Evolutionary conservation across 768 basidiomycete species (phyloP), one percentile per base, ranked within the genome.

Genomic region (Amanita molliuscula): DNA sequence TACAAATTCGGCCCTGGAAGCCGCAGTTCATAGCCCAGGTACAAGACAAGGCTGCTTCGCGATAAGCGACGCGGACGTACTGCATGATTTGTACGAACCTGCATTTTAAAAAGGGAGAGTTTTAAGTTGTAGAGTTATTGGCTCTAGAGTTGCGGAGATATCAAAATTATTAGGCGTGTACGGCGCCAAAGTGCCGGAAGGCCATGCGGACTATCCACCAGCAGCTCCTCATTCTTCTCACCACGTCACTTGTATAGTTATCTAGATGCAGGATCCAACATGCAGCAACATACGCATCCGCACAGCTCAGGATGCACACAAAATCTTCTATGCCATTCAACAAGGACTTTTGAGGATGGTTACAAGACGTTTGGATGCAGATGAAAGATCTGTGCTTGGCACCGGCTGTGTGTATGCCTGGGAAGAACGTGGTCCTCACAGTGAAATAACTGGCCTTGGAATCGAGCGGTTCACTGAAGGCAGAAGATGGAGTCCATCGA

Each of bases 381-480:
- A 86, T 58, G 88, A 90, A 60, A 78, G 83, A 41, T 68, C 72
- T 15, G 77, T 78, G 2, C 65, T 84, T 49, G 60, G 64, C 21
- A 69, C 75, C 13, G 77, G 77, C 13, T 77, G 76, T 52, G 68
- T 73, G 60, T 86, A 74, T 64, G 76, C 70, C 56, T 82, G 86
- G 87, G 87, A 88, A 66, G 86, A 88, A 60, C 72, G 85, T 43
- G 78, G 78, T 20, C 81, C 84, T 13, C 78, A 81, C 56, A 76
- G 77, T 20, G 87, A 87, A 63, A 77, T 85, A 11, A 84, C 82
- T 2, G 85, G 86, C 11, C 72, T 87, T 28, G 84, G 85, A 26
- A 90, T 90, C 60, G 88, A 90, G 60, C 76, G 88, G 25, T 90
- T 88, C 65, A 90, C 88, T 3, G 88, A 90, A 62, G 88, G 88